phyloP scores from a whole-genome alignment of 2,329 filamentous ascomycete genomes.

The Arthrobotrys pseudoclavata region DNA sequence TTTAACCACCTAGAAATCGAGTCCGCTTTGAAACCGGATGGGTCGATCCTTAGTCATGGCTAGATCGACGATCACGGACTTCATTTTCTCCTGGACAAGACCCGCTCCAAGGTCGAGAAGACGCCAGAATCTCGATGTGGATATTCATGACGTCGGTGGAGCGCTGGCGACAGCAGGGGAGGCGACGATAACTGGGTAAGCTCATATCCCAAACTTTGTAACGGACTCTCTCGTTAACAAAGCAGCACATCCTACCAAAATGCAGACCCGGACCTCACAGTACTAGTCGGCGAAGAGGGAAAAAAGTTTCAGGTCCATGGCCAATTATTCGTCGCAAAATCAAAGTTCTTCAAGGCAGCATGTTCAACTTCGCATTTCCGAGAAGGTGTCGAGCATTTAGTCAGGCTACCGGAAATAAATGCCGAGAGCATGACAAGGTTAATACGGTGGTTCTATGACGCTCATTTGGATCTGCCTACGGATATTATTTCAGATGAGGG shows the following conservation, averaged over 20 bases:
- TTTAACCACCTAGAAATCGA: not conserved
- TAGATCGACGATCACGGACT: not conserved
- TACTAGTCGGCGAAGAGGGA: conserved; percentile 20
- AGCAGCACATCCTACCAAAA: conserved; percentile 9
- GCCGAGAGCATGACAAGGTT: conserved; percentile 12
- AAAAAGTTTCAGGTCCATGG: conserved; percentile 38
- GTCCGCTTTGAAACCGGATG: not conserved
- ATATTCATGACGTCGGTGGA: not conserved
- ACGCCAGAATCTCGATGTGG: not conserved
- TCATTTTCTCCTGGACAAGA: not conserved
- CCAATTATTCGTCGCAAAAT: conserved; percentile 19
- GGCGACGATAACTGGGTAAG: not conserved
- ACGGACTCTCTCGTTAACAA: not conserved
- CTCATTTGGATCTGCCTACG: conserved; percentile 11
- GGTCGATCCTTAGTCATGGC: not conserved
- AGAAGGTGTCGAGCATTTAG: conserved; percentile 32
- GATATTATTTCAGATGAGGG: conserved; percentile 36
- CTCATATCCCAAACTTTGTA: not conserved
- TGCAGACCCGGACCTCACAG: conserved; percentile 25
- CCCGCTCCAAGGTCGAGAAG: not conserved
- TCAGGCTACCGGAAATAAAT: conserved; percentile 39
- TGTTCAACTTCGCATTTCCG: conserved; percentile 36
- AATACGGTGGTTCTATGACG: conserved; percentile 41
- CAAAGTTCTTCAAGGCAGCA: conserved; percentile 49
- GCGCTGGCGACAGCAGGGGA: not conserved